Percentiles rank a stretch among this genome's conserved stretches.
These are phyloP conservation scores for Stropharia rugosoannulata DNA, from an alignment of 768 basidiomycete genomes.

Conservation along the genomic window DNA sequence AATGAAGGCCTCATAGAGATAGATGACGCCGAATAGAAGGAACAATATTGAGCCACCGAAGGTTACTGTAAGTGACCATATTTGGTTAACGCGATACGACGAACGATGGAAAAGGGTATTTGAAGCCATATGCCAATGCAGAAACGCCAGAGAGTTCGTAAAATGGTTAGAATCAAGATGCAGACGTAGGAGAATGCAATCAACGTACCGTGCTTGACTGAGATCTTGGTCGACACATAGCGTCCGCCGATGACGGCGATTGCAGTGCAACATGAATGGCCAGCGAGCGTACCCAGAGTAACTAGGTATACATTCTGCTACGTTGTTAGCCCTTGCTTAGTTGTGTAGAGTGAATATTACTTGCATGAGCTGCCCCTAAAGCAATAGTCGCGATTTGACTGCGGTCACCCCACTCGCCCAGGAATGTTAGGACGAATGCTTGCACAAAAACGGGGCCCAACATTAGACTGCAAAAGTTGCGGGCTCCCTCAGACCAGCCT, in stretches of 20 bases:
- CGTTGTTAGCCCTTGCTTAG: not conserved
- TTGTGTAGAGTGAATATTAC: constrained; percentile 13
- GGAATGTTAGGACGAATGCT: constrained; percentile 90
- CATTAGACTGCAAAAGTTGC: constrained; percentile 81
- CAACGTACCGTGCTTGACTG: constrained; percentile 84
- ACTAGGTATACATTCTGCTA: constrained; percentile 89
- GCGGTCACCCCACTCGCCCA: constrained; percentile 99
- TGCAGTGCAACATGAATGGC: constrained; percentile 84
- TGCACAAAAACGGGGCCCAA: constrained; percentile 95
- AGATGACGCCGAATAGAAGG: constrained; percentile 79
- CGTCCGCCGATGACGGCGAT: constrained; percentile 93
- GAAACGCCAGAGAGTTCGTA: too few species aligned
- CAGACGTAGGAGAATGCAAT: not conserved
- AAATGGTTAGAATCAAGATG: not conserved
- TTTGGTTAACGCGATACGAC: too few species aligned
- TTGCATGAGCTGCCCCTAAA: constrained; percentile 90
- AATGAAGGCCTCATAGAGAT: constrained; percentile 63
- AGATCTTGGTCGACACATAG: constrained; percentile 91
- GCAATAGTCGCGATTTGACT: constrained; percentile 98
- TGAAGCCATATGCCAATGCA: too few species aligned
- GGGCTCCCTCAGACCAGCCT: constrained; percentile 53
- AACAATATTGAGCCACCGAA: constrained; percentile 81
- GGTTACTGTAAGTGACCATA: constrained; percentile 55
- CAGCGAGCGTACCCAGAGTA: constrained; percentile 84
- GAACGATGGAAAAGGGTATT: too few species aligned